A percentile compares a stretch with the other conserved stretches of the same genome.
Evolutionary conservation across 495 filamentous ascomycete genomes (phyloP).

Genomic region (Penicillium longicatenatum): DNA sequence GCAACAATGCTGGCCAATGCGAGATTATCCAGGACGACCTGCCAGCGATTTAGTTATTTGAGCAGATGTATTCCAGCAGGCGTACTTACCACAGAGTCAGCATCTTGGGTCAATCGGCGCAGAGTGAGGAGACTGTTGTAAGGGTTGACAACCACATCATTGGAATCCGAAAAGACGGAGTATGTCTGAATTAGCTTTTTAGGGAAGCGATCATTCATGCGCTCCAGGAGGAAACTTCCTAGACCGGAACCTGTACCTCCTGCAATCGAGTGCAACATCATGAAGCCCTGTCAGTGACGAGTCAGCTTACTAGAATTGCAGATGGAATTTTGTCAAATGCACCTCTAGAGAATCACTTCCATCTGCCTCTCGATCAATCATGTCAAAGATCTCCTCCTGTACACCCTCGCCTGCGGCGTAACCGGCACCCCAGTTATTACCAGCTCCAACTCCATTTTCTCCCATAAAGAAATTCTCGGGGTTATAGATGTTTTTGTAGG

Average conservation of each 20-base stretch:
- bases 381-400: constrained; percentile 97
- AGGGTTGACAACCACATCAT: constrained; percentile 94
- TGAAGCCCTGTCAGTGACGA: constrained; percentile 69
- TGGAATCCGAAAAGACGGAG: constrained; percentile 93
- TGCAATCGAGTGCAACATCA: constrained; percentile 97
- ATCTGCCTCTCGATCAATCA: constrained; percentile 98
- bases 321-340: background rate
- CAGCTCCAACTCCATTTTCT: constrained; percentile 87
- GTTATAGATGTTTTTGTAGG: constrained; percentile 98
- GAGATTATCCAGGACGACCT: constrained; percentile 95
- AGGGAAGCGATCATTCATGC: constrained; percentile 95
- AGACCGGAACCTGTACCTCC: constrained; percentile 94
- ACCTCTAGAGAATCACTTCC: constrained; percentile 96
- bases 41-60: constrained; percentile 7
- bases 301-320: background rate
- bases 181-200: constrained; percentile 99
- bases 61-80: background rate
- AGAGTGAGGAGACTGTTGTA: constrained; percentile 96
- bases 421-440: constrained; percentile 97
- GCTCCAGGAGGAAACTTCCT: constrained; percentile 92
- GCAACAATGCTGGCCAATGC: constrained; percentile 92
- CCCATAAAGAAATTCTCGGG: constrained; percentile 98
- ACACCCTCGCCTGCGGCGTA: constrained; percentile 90
- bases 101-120: constrained; percentile 89
- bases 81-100: constrained; percentile 77